phyloP scores from a whole-genome alignment of 306 rosid genomes.

The Quercus robur region DNA sequence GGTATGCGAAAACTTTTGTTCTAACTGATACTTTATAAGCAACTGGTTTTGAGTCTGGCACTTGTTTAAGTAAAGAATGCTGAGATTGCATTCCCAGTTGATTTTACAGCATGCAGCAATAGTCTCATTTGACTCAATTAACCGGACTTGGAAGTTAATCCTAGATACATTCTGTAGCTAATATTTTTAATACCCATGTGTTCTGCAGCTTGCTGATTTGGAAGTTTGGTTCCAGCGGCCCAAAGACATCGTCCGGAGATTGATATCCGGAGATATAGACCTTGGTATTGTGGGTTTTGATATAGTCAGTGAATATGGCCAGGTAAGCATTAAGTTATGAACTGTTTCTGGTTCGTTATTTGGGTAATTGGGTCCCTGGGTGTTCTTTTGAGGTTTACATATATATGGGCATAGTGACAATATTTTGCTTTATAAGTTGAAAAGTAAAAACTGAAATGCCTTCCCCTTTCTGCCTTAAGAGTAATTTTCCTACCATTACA shows the following conservation, averaged over 20 bases:
- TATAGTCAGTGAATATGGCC: constrained; percentile 64
- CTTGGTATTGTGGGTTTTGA: constrained; percentile 93
- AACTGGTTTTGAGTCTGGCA: too few species aligned
- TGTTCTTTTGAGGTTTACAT: too few species aligned
- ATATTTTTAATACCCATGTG: not conserved
- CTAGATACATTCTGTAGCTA: not conserved
- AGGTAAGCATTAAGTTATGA: constrained; percentile 36
- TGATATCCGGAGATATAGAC: constrained; percentile 84
- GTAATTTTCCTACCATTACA: not conserved
- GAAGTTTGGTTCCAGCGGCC: constrained; percentile 98
- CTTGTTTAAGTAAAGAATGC: too few species aligned
- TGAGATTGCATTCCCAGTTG: not conserved
- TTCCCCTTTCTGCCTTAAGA: not conserved
- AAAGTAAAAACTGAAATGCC: not conserved
- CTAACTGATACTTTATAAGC: too few species aligned
- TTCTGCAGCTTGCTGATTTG: constrained; percentile 63
- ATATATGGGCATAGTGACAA: not conserved
- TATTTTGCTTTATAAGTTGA: not conserved
- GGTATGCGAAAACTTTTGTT: too few species aligned
- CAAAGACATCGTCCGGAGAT: constrained; percentile 71
- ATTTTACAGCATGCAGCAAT: too few species aligned
- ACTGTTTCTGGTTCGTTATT: not conserved
- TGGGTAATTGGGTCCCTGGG: not conserved
- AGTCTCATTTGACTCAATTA: too few species aligned
- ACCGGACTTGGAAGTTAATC: not conserved